Percentiles rank a stretch among this genome's conserved stretches.
Evolutionary conservation across 257 asterid genomes (phyloP).

Genomic region (Schizonepeta tenuifolia): DNA sequence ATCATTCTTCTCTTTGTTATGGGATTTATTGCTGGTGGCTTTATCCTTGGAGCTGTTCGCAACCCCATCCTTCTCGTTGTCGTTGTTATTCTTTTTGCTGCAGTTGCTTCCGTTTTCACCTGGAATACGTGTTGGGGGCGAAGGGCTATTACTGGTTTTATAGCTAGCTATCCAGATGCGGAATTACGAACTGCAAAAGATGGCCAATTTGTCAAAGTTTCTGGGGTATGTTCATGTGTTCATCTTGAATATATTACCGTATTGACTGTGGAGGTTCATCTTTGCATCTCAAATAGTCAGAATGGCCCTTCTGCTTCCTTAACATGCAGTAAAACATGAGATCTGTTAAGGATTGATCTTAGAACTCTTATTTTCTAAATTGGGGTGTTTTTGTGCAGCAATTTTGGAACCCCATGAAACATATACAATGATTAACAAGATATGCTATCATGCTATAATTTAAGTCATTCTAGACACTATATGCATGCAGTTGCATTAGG

Average conservation of each 20-base stretch:
- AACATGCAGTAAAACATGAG: not conserved
- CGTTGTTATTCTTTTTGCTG: conserved; percentile 59
- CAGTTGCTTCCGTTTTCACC: conserved; percentile 56
- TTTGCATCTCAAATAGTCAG: not conserved
- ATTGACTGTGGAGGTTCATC: conserved; percentile 2
- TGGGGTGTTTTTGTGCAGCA: not conserved
- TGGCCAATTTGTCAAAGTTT: conserved; percentile 63
- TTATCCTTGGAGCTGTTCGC: conserved; percentile 68
- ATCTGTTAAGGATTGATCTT: not conserved
- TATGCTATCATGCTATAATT: not conserved
- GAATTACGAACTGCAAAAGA: conserved; percentile 59
- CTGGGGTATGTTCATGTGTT: conserved; percentile 56
- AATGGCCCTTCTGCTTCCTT: not conserved
- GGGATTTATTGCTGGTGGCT: conserved; percentile 81
- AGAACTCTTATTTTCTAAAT: not conserved
- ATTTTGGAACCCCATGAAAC: not conserved
- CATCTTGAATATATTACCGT: not conserved
- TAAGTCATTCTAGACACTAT: not conserved
- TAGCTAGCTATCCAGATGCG: conserved; percentile 55
- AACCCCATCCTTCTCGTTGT: conserved; percentile 70
- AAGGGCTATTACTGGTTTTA: conserved; percentile 62
- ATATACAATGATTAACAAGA: not conserved
- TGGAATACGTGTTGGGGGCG: conserved; percentile 73
- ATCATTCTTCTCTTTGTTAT: conserved; percentile 66
- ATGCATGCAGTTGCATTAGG: not conserved